Evolutionary conservation across 1,284 basidiomycete genomes (phyloP), one percentile per base, ranked within the genome.

Genomic region (Fomes fomentarius): DNA sequence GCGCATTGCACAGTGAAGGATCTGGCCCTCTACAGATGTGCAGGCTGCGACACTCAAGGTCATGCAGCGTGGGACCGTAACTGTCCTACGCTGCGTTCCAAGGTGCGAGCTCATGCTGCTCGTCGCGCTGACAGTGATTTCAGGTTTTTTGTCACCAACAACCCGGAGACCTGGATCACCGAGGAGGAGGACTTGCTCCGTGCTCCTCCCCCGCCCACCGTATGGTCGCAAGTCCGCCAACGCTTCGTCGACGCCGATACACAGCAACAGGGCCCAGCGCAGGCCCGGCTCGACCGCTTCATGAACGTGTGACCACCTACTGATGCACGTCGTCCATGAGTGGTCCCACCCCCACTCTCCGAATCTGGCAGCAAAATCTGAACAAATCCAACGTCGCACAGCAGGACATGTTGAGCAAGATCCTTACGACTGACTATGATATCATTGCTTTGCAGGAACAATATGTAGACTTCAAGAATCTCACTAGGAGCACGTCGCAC

Each of bases 361-460:
- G 52, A 4, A 64, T 72, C 14, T 67, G 63, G 61, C 69, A 71
- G 46, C 65, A 66, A n/a, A 62, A 66, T 44, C 31, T 67, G 9
- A 70, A 69, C 53, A 69, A 66, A 22, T 71, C 71, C 0, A 10
- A 47, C 11, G 19, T n/a, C 5, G 60, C 70, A 31, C 66, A 63
- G 31, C 25, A 47, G 37, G 51, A 54, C 26, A 2, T 74, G 46
- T 54, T 72, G 33, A 17, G 66, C 54, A 4, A 57, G 38, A 48
- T 50, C 17, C 11, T 17, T 14, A 56, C 61, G 40, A 19, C 44
- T 49, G 39, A 65, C 58, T 66, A 54, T 44, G 66, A 75, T 47
- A 58, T 75, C 0, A 26, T 70, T 0, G 54, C 68, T 0, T 31
- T 76, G 0, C 71, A 75, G 52, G 74, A 76, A 64, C 73, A 73